Evolutionary conservation across 2,329 filamentous ascomycete genomes (phyloP).

Genomic region (Microdochium trichocladiopsis): DNA sequence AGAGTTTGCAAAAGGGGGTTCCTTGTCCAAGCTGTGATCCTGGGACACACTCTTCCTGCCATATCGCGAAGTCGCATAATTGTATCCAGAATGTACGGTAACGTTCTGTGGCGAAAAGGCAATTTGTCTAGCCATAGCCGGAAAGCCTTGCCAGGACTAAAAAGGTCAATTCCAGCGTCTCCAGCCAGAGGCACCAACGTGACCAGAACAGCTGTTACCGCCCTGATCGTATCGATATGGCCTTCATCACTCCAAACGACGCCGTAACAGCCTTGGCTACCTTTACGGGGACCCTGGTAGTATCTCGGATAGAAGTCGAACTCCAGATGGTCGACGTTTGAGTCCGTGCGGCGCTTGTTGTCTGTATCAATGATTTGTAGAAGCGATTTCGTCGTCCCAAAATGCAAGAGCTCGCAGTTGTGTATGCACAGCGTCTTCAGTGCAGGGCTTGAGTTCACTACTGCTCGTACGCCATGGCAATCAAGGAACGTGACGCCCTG

Average conservation of each 20-base stretch:
- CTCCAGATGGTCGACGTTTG: constrained; percentile 3
- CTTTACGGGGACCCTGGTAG: constrained; percentile 7
- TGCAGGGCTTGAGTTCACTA: constrained; percentile 10
- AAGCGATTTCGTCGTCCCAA: constrained; percentile 10
- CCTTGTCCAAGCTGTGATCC: background rate
- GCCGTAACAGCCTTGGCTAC: constrained; percentile 9
- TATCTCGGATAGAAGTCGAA: constrained; percentile 9
- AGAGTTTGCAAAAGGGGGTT: constrained; percentile 5
- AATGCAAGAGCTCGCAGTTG: constrained; percentile 20
- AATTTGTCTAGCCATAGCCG: constrained; percentile 16
- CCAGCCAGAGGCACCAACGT: constrained; percentile 7
- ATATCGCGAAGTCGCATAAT: constrained; percentile 3
- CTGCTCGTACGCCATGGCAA: constrained; percentile 6
- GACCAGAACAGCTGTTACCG: constrained; percentile 8
- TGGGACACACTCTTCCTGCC: constrained; percentile 1
- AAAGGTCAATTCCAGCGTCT: constrained; percentile 10
- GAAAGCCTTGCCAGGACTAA: constrained; percentile 15
- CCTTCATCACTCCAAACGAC: constrained; percentile 11
- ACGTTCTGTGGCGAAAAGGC: constrained; percentile 9
- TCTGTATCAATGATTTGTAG: constrained; percentile 11
- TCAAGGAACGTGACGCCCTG: constrained; percentile 14
- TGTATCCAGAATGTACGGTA: constrained; percentile 10
- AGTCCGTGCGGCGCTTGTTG: background rate
- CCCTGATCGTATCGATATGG: constrained; percentile 7
- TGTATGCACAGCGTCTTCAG: constrained; percentile 15